Evolutionary conservation across 305 asterid genomes (phyloP).

Genomic region (Vinca major): DNA sequence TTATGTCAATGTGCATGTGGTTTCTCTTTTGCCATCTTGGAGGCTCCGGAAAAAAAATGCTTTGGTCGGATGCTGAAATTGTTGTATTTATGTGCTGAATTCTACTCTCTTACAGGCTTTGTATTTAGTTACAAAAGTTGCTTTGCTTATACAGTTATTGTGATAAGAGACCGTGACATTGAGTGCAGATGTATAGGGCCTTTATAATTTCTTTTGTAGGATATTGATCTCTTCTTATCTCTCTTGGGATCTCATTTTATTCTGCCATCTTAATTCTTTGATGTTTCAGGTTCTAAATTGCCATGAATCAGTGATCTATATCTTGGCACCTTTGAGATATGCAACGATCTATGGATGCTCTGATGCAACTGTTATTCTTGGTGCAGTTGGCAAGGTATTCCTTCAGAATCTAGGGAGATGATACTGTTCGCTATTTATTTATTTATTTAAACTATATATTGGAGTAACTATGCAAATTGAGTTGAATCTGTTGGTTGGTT

Average conservation of each 20-base stretch:
- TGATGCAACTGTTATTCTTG: conserved; percentile 92
- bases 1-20: background rate
- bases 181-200: background rate
- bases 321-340: conserved; percentile 84
- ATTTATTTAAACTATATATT: background rate
- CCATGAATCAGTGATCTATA: conserved; percentile 91
- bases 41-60: too few species aligned
- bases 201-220: background rate
- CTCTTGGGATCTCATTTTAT: background rate
- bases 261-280: conserved; percentile 9
- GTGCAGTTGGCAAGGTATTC: conserved; percentile 97
- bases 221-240: background rate
- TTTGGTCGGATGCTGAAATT: background rate
- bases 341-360: conserved; percentile 96
- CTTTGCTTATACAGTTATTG: background rate
- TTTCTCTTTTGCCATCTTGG: background rate
- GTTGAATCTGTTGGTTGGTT: background rate
- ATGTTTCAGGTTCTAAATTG: conserved; percentile 76
- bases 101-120: background rate
- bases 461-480: background rate
- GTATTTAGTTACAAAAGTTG: background rate
- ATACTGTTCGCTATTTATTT: background rate
- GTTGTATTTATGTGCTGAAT: background rate
- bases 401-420: background rate
- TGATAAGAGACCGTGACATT: too few species aligned